These are phyloP conservation scores for Colletotrichum sp. DNA, from an alignment of 2,329 filamentous ascomycete genomes.

Conservation along the genomic window DNA sequence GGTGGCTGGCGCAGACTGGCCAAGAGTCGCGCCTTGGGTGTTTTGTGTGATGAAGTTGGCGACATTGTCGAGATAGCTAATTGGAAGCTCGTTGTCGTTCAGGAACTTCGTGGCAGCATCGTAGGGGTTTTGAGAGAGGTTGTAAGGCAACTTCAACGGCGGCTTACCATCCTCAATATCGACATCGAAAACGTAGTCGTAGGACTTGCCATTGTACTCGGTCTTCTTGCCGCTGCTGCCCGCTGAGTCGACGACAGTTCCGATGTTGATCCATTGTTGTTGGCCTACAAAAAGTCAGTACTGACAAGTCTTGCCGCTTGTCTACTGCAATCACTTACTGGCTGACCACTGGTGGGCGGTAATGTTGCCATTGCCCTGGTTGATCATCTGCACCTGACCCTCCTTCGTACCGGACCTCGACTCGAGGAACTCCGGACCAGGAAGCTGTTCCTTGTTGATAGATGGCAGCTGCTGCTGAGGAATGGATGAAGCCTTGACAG, in stretches of 20 bases:
- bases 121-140: constrained; percentile 90
- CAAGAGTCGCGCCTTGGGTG: constrained; percentile 85
- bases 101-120: constrained; percentile 92
- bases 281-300: constrained; percentile 45
- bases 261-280: constrained; percentile 83
- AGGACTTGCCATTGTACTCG: constrained; percentile 82
- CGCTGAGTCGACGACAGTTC: constrained; percentile 91
- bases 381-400: constrained; percentile 92
- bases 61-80: constrained; percentile 88
- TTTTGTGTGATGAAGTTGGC: constrained; percentile 92
- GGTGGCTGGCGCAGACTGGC: constrained; percentile 56
- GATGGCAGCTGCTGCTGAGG: constrained; percentile 83
- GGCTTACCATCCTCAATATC: constrained; percentile 96
- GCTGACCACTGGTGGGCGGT: constrained; percentile 89
- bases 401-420: constrained; percentile 91
- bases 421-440: constrained; percentile 84
- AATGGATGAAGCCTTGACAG: constrained; percentile 83
- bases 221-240: constrained; percentile 82
- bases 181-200: constrained; percentile 96
- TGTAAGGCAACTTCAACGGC: constrained; percentile 91
- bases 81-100: constrained; percentile 83
- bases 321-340: constrained; percentile 29
- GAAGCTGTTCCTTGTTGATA: constrained; percentile 91
- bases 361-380: constrained; percentile 78
- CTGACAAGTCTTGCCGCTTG: background rate